These are phyloP conservation scores for Naematelia encephala DNA, from an alignment of 768 basidiomycete genomes.

Conservation along the genomic window DNA sequence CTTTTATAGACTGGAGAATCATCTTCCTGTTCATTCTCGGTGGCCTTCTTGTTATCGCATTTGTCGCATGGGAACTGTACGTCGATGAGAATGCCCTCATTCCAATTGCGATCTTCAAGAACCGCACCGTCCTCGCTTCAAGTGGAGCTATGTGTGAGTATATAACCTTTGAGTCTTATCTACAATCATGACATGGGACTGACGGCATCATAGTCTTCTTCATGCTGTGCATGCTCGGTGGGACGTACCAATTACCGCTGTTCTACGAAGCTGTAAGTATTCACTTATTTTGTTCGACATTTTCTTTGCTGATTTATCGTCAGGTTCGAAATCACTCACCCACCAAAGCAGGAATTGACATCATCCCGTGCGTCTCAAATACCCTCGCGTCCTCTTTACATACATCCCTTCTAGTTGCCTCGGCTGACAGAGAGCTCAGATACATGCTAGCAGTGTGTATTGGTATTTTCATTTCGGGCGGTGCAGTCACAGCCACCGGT, in stretches of 20 bases:
- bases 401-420: not conserved
- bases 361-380: slow-evolving; percentile 50
- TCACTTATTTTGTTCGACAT: not conserved
- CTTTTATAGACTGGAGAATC: slow-evolving; percentile 35
- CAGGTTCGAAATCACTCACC: slow-evolving; percentile 50
- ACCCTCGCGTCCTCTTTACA: too few relatives aligned
- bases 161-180: not conserved
- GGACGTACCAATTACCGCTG: slow-evolving; percentile 49
- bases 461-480: slow-evolving; percentile 47
- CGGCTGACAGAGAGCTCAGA: too few relatives aligned
- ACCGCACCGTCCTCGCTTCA: slow-evolving; percentile 46
- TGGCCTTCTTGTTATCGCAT: slow-evolving; percentile 42
- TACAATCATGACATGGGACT: not conserved
- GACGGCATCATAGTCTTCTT: slow-evolving; percentile 1
- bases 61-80: slow-evolving; percentile 50
- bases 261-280: slow-evolving; percentile 33
- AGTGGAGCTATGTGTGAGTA: slow-evolving; percentile 27
- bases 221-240: slow-evolving; percentile 26
- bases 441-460: slow-evolving; percentile 46
- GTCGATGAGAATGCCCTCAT: slow-evolving; percentile 51
- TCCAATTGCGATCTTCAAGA: slow-evolving; percentile 49
- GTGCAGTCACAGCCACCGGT: slow-evolving; percentile 40
- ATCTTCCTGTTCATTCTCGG: slow-evolving; percentile 48
- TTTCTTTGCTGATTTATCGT: slow-evolving; percentile 1
- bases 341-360: slow-evolving; percentile 53